Evolutionary conservation across 192 early-diverging fungal species (phyloP).

Genomic region (Endogone sp.): DNA sequence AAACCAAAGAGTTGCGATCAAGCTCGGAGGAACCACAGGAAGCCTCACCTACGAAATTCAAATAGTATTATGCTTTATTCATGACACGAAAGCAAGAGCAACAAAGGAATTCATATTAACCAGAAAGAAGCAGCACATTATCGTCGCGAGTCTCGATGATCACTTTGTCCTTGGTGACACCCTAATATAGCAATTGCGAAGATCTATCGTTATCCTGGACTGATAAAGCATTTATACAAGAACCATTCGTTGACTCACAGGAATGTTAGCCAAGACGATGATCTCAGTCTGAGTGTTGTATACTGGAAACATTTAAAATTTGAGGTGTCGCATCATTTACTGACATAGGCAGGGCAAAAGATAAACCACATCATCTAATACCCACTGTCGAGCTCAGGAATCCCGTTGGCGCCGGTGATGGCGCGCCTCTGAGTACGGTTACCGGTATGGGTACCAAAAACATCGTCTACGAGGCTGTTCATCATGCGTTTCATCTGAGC

Average conservation of each 20-base stretch:
- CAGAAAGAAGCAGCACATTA: not conserved
- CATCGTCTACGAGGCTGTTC: not conserved
- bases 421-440: not conserved
- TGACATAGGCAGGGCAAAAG: no score
- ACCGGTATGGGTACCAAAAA: not conserved
- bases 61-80: no score
- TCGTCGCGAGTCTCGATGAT: not conserved
- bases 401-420: not conserved
- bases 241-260: not conserved
- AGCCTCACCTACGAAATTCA: not conserved
- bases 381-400: not conserved
- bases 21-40: not conserved
- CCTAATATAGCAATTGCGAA: no score
- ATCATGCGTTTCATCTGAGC: not conserved
- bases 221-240: no score
- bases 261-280: not conserved
- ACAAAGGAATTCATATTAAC: not conserved
- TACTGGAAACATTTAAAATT: no score
- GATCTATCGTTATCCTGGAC: no score
- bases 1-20: not conserved
- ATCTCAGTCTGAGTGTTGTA: not conserved
- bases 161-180: not conserved
- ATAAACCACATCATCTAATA: no score
- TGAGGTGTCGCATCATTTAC: no score
- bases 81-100: no score